Conservation (phyloP, 2,329 filamentous ascomycete genomes). For the Alternaria triticimaculans region DNA sequence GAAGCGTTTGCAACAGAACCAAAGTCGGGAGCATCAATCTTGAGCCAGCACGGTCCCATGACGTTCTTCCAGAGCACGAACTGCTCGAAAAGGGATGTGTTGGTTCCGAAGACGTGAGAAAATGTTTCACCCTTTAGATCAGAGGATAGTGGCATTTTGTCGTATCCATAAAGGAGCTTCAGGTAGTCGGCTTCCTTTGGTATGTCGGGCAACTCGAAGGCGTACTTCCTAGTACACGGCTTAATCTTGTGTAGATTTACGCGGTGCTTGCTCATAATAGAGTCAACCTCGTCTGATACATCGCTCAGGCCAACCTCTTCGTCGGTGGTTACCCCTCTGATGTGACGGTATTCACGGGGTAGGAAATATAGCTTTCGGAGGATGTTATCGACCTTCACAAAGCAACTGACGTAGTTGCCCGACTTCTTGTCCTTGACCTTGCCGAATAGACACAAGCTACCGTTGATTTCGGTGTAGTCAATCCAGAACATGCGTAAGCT, state of each 20-base stretch:
- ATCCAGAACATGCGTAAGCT: slow-evolving; percentile 96
- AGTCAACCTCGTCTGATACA: slow-evolving; percentile 88
- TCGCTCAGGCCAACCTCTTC: slow-evolving; percentile 86
- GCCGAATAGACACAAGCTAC: slow-evolving; percentile 90
- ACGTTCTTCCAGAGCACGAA: slow-evolving; percentile 99
- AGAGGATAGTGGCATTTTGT: slow-evolving; percentile 75
- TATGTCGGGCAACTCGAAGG: slow-evolving; percentile 87
- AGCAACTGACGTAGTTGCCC: slow-evolving; percentile 83
- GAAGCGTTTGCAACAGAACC: slow-evolving; percentile 86
- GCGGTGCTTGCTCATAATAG: slow-evolving; percentile 83
- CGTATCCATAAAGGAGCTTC: slow-evolving; percentile 95
- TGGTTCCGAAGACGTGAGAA: slow-evolving; percentile 91
- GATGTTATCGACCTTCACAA: slow-evolving; percentile 95
- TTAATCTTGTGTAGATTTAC: slow-evolving; percentile 95
- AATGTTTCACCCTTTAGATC: slow-evolving; percentile 84
- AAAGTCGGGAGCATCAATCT: slow-evolving; percentile 86
- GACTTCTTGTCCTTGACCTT: slow-evolving; percentile 92
- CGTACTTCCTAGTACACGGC: slow-evolving; percentile 86
- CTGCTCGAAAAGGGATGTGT: slow-evolving; percentile 94
- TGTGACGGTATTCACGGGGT: slow-evolving; percentile 70
- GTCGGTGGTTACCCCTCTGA: slow-evolving; percentile 69
- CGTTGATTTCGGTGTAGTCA: slow-evolving; percentile 92
- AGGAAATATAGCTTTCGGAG: slow-evolving; percentile 91
- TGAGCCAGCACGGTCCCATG: slow-evolving; percentile 98
- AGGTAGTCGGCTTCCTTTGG: slow-evolving; percentile 91